Base-by-base conservation (phyloP, 129 eudicot genomes). In the Cynara cardunculus region DNA sequence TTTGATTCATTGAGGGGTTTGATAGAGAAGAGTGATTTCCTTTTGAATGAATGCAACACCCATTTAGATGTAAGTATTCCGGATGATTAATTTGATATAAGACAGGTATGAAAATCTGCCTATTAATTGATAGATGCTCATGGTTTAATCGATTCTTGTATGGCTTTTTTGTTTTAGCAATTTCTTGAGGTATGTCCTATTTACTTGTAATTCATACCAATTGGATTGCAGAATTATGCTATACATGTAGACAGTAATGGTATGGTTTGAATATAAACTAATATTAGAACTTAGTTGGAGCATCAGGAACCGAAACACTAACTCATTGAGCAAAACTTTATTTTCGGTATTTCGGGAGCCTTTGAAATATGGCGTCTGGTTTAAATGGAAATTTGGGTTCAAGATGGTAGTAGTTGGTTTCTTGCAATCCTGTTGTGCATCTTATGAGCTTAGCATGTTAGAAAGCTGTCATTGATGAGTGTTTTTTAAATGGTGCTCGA, bases 1-100 rank as follows among this genome's bases (percentile, higher is more conserved):
- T 74, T 85, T 85, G 89, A 83, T 72, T 81, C 82, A 18, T 83
- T 88, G 83, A 91, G 85, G 71, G 83, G 49, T 85, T 86, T 92
- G 79, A 88, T 90, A 81, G 97, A 90, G 80, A 87, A 80, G 30
- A 92, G 88, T 80, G 95, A 90, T 85, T 92, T 88, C 74, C 84
- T 71, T 28, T 88, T 90, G 12, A 72, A 82, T 12, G 95, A 92
- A 31, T 92, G 94, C 84, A 90, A 90, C 88, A 85, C 97, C 41
- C 94, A 92, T 92, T 85, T 92, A 72, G 85, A 82, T 87, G n/a
- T 71, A 1, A 30, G 69, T 78, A 12, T n/a, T 71, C 7, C 18
- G 11, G n/a, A 71, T 53, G 64, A 0, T 18, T 53, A 16, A 41
- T 41, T 37, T 2, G 11, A 2, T 11, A 41, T 41, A 37, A 37